Evolutionary conservation across 768 basidiomycete genomes (phyloP), one percentile per base, ranked within the genome.

Genomic region (Stropharia rugosoannulata): DNA sequence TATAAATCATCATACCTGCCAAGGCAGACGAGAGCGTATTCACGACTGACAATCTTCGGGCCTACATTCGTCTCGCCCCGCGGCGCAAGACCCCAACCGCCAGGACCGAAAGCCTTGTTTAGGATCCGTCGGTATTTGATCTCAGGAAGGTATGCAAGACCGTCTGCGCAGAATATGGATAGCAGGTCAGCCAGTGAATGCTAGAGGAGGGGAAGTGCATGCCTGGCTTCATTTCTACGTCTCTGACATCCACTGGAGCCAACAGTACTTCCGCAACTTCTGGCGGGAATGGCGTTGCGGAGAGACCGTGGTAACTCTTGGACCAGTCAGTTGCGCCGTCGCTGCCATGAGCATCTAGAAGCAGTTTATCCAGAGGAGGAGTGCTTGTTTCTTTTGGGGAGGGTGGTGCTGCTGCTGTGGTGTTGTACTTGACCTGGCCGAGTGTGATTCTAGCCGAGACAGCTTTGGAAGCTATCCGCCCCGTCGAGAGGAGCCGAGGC

Each of bases 141-240:
- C 72, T 98, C 96, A 16, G 96, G 96, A 6, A 98, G 84, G 72
- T 98, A 98, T 10, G 97, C 73, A 40, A 98, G 78, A 4, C 96
- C 96, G 62, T 98, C 96, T 96, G 55, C 22, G 5, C 1, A 22
- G 2, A 22, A 25, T 8, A 15, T 7, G 5, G 18, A 9, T 36
- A 11, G 41, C 36, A 53, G 16, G 58, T 15, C 18, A 47, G 12
- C 11, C 15, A 25, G 8, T 27, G 10, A 12, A 27, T 12, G 22
- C 7, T 5, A 13, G 2, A 13, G 4, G 27, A 22, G 4, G 1
- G 22, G 11, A 12, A 10, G 4, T 15, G 73, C 85, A 49, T 44
- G 90, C 95, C 95, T 53, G 96, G 96, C 67, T 98, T 98, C 35
- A 96, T 87, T 73, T 98, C 95, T 36, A 98, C 80, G 70, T 98